Conservation (phyloP, 1,139 yeast species). For the Taiozyma onychis region DNA sequence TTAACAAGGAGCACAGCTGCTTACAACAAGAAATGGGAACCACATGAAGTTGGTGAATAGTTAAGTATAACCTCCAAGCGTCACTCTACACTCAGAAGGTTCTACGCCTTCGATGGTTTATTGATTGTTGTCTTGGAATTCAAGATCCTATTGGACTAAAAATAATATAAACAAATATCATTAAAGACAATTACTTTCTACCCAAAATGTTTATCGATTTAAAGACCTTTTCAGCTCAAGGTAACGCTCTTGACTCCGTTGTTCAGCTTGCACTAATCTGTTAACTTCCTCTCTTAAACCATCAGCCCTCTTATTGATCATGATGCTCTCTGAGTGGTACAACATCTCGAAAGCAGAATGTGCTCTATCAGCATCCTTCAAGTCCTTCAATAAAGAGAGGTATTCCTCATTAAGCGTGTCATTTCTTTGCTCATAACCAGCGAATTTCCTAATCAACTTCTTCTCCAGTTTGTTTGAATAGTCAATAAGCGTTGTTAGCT, state of each 20-base stretch:
- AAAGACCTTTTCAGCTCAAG: slow-evolving; percentile 19
- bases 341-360: slow-evolving; percentile 24
- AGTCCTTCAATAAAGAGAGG: slow-evolving; percentile 23
- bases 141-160: no score
- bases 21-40: no score
- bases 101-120: no score
- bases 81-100: no score
- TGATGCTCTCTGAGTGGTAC: slow-evolving; percentile 29
- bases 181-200: no score
- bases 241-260: slow-evolving; percentile 29
- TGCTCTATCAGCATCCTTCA: slow-evolving; percentile 25
- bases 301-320: slow-evolving; percentile 28
- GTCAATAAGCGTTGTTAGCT: slow-evolving; percentile 23
- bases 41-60: no score
- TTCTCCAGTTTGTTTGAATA: slow-evolving; percentile 32
- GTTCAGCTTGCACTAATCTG: slow-evolving; percentile 34
- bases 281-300: slow-evolving; percentile 37
- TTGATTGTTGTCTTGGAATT: no score
- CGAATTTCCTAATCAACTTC: slow-evolving; percentile 27
- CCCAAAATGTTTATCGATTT: background rate
- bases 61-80: no score
- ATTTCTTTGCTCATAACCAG: slow-evolving; percentile 33
- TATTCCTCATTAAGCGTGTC: slow-evolving; percentile 26
- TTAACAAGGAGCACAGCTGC: no score
- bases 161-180: no score